Evolutionary conservation across 768 basidiomycete species (phyloP), one percentile per base, ranked within the genome.

Genomic region (Strobilomyces confusus): DNA sequence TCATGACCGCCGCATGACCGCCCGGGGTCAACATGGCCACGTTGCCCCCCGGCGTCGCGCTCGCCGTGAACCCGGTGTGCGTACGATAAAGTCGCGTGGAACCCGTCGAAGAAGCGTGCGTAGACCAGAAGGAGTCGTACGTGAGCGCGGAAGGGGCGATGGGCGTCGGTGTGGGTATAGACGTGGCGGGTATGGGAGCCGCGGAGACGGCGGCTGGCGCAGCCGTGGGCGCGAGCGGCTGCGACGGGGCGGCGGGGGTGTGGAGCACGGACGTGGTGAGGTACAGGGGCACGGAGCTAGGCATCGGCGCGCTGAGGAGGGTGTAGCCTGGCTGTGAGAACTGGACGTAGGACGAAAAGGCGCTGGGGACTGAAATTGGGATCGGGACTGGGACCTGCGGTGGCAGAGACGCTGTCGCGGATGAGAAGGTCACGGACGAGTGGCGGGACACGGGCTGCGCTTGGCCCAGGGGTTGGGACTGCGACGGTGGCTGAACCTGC

Each of bases 101-200:
- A 8, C 66, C 64, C 2, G 62, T 17, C 4, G 67, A 58, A 0
- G 70, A 64, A 19, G 77, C 68, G 54, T 82, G 80, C 8, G 79
- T 73, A 2, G 82, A 81, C 83, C 81, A 84, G 60, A 83, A 84
- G 0, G 80, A 80, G 60, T 83, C 83, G 58, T 84, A 84, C 3
- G 82, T 81, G 41, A 82, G 68, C 12, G 73, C 63, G 9, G 49
- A 8, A 11, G 72, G 64, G n/a, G 55, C 38, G 56, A 58, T 55
- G 4, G 59, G 32, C 13, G 47, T 8, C 5, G 43, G n/a, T 3
- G 51, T 37, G 9, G 58, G 42, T 33, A 48, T 49, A 0, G 59
- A 48, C 4, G 54, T n/a, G 20, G 55, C 23, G 29, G 55, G 22
- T 38, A 57, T 9, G 11, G 59, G 44, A 1, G 19, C 25, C 37